Base-by-base conservation (phyloP, 2,329 filamentous ascomycete species). In the Zasmidium cellare region DNA sequence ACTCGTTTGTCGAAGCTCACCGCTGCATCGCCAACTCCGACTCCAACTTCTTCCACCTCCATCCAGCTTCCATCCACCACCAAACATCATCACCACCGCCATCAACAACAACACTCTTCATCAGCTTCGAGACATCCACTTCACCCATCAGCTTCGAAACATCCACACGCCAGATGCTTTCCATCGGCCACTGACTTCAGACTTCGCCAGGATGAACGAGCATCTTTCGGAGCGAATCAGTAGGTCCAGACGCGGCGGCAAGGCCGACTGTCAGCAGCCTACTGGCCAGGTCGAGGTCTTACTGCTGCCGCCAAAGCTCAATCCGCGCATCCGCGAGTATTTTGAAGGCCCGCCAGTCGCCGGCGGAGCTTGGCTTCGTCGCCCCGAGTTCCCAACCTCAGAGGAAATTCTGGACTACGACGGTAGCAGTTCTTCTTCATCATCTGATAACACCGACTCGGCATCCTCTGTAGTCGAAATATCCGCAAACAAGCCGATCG, bases 361-460 rank as follows among this genome's bases (percentile, higher is more conserved):
- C 9, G 62, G 64, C n/a, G 63, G 62, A n/a, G 62, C 57, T n/a
- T 74, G 72, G 72, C 58, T 71, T 0, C 45, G 56, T 6, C 61
- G 60, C 3, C 80, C 85, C 0, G 85, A 88, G 56, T 68, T 88
- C 1, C 86, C 87, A 0, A 78, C 75, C 0, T 63, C 78, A 0
- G 69, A 68, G 0, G 87, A 89, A 67, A 77, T 89, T 7, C 71
- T 83, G 22, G 53, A 60, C 35, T 49, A 49, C 24, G 56, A 56
- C 11, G 35, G 35, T 41, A 48, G 55, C 50, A 56, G 47, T 22
- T 51, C 25, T 5, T 49, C 52, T 3, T 55, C 46, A 5, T 64
- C 59, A 6, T 64, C 62, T 2, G 60, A 59, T 24, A 61, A n/a
- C n/a, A n/a, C n/a, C n/a, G n/a, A n/a, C n/a, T n/a, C n/a, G n/a